Evolutionary conservation across 331 rosid genomes (phyloP).

Genomic region (Prunus yedoensis): DNA sequence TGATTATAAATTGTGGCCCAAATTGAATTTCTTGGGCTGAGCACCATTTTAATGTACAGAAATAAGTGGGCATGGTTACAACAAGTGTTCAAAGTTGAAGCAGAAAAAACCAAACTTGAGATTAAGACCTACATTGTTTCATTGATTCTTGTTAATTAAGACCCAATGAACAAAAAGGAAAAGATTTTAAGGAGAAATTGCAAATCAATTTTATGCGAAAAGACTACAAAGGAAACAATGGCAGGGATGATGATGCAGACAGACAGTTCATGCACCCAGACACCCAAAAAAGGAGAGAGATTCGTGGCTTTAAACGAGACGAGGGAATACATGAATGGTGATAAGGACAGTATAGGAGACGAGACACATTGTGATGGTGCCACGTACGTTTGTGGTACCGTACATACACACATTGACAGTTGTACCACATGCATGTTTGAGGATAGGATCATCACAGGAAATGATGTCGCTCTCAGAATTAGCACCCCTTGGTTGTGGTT

Average conservation of each 20-base stretch:
- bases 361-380: neutral
- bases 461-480: too few species aligned
- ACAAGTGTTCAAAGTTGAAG: neutral
- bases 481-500: too few species aligned
- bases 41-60: too few species aligned
- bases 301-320: neutral
- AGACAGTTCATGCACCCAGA: neutral
- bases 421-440: neutral
- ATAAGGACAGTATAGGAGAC: neutral
- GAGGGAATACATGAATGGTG: neutral
- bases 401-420: too few species aligned
- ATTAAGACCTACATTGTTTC: neutral
- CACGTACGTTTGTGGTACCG: too few species aligned
- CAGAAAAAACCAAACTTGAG: neutral
- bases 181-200: neutral
- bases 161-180: neutral
- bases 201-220: neutral
- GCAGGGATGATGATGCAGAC: neutral
- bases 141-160: neutral
- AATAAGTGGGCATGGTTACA: neutral
- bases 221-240: too few species aligned
- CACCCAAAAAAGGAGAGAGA: neutral
- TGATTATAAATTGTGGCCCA: neutral
- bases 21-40: neutral
- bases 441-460: too few species aligned